phyloP scores from a whole-genome alignment of 257 asterid species.

The Cruciata laevipes region DNA sequence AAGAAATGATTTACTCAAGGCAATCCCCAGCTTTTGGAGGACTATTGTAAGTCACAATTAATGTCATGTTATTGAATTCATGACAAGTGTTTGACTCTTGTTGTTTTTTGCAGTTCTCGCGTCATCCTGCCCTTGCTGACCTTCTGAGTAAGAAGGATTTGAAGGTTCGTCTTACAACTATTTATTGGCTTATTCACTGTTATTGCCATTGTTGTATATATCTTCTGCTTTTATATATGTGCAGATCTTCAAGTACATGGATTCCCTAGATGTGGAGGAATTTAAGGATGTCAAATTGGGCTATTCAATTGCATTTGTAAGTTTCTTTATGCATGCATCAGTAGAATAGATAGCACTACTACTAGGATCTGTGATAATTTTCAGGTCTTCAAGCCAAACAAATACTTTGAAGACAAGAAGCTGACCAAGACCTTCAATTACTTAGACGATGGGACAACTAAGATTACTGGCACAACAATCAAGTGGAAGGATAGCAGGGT shows the following conservation, averaged over 20 bases:
- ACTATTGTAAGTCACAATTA: conserved; percentile 38
- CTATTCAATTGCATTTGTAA: conserved; percentile 48
- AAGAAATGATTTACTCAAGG: conserved; percentile 34
- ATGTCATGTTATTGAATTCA: conserved; percentile 9
- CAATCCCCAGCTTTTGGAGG: conserved; percentile 56
- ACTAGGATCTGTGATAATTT: conserved; percentile 10
- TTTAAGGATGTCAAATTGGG: conserved; percentile 41
- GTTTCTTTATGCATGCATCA: conserved; percentile 19
- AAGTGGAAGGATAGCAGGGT: conserved; percentile 66
- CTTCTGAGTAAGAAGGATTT: conserved; percentile 42
- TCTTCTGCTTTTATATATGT: background rate
- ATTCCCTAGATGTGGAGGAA: conserved; percentile 52
- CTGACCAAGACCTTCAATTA: conserved; percentile 38
- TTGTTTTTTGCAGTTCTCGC: conserved; percentile 32
- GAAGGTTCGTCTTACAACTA: conserved; percentile 29
- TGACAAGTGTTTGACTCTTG: conserved; percentile 7
- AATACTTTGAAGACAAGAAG: conserved; percentile 39
- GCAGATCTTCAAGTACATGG: conserved; percentile 47
- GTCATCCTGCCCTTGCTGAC: conserved; percentile 45
- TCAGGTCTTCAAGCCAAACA: conserved; percentile 58
- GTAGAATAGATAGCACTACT: background rate
- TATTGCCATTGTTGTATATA: too few relatives aligned
- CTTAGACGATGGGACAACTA: conserved; percentile 43
- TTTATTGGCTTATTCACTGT: too few relatives aligned
- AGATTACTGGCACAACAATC: conserved; percentile 41